These are phyloP conservation scores for Colletotrichum ledebouriae DNA, from an alignment of 2,329 filamentous ascomycete species.

Conservation along the genomic window DNA sequence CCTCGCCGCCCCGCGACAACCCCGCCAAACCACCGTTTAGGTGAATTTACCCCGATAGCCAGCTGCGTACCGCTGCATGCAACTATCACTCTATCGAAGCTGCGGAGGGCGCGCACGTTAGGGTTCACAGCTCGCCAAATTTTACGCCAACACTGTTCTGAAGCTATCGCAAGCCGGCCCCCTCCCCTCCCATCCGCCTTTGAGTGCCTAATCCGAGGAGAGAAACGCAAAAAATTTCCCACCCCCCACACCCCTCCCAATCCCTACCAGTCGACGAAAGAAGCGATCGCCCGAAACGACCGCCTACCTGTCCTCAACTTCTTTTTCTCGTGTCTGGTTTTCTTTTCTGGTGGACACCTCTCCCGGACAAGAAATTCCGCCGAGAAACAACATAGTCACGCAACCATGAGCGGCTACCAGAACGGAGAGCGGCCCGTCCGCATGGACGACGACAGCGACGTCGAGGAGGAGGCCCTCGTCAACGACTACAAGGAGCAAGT, in stretches of 20 bases:
- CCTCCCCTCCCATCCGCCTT: neutral
- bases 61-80: neutral
- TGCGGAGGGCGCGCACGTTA: too few species aligned
- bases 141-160: neutral
- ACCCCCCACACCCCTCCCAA: constrained; percentile 27
- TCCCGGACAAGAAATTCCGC: neutral
- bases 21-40: constrained; percentile 28
- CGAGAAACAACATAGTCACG: neutral
- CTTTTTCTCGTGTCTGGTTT: constrained; percentile 10
- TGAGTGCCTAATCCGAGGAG: constrained; percentile 17
- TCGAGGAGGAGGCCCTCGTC: constrained; percentile 94
- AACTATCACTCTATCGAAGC: constrained; percentile 15
- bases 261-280: constrained; percentile 24
- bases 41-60: neutral
- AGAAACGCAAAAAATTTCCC: constrained; percentile 36
- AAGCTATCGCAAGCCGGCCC: constrained; percentile 8
- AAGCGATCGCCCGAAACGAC: constrained; percentile 27
- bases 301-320: constrained; percentile 39
- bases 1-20: constrained; percentile 26
- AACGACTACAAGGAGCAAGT: constrained; percentile 98
- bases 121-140: constrained; percentile 5
- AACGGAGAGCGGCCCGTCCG: constrained; percentile 72
- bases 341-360: constrained; percentile 2
- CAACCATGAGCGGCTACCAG: constrained; percentile 71
- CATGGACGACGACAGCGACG: constrained; percentile 87